A percentile compares a stretch with the other conserved stretches of the same genome.
These are phyloP conservation scores for Yamagishiella unicocca DNA, from an alignment of 139 green algal genomes.

Conservation along the genomic window DNA sequence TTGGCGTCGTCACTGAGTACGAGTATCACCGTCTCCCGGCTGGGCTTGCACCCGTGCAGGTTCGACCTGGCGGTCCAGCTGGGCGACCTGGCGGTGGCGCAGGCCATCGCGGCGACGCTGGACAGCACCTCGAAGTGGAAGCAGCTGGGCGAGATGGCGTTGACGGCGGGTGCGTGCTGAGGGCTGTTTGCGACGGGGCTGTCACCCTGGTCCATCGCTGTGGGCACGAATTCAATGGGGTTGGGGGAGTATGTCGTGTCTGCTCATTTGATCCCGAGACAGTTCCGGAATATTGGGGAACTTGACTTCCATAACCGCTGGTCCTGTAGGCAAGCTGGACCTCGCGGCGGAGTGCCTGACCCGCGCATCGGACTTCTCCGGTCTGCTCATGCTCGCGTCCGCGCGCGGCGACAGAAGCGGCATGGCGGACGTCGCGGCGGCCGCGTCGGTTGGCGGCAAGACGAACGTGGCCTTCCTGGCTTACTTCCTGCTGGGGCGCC, in stretches of 20 bases:
- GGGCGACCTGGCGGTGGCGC: slow-evolving; percentile 86
- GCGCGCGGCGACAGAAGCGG: slow-evolving; percentile 59
- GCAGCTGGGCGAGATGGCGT: slow-evolving; percentile 79
- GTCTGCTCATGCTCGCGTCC: slow-evolving; percentile 90
- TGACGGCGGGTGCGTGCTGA: slow-evolving; percentile 35
- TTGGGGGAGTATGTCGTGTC: too few relatives aligned
- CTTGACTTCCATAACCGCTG: too few relatives aligned
- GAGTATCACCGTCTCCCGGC: too few relatives aligned
- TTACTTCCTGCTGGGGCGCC: slow-evolving; percentile 86
- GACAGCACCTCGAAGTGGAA: slow-evolving; percentile 93
- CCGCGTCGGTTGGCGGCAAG: slow-evolving; percentile 71
- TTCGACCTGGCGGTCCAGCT: slow-evolving; percentile 85
- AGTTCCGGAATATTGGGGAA: too few relatives aligned
- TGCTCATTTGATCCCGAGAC: too few relatives aligned
- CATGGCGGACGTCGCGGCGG: slow-evolving; percentile 61
- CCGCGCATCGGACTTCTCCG: slow-evolving; percentile 85
- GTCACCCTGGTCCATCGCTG: too few relatives aligned
- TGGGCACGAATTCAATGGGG: too few relatives aligned
- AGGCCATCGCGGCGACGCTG: slow-evolving; percentile 81
- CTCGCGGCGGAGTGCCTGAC: slow-evolving; percentile 84
- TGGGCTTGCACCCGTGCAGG: slow-evolving; percentile 40
- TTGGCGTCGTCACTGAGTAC: too few relatives aligned
- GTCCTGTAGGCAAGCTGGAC: slow-evolving; percentile 68
- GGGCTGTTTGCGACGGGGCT: too few relatives aligned
- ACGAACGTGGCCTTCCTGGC: slow-evolving; percentile 93